These are phyloP conservation scores for Cyclotella atomus DNA, from an alignment of 108 stramenopile genomes.

Conservation along the genomic window DNA sequence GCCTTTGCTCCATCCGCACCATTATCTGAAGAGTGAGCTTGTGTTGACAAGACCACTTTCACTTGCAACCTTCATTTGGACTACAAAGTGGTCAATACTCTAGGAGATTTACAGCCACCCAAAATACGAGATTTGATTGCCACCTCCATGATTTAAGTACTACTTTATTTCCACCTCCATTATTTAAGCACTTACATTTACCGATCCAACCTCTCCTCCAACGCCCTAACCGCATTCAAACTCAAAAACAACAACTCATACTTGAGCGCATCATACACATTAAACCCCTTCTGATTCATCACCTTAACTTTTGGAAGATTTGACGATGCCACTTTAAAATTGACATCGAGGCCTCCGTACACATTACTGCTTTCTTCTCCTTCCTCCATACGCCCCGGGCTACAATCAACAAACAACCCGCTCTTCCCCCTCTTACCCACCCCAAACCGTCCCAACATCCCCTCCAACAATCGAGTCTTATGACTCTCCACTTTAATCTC, in stretches of 20 bases:
- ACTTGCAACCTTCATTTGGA: no score
- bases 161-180: no score
- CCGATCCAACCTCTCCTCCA: constrained; percentile 72
- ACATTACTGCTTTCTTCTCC: constrained; percentile 4
- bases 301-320: constrained; percentile 75
- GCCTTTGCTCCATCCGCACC: no score
- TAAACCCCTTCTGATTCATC: constrained; percentile 55
- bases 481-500: constrained; percentile 64
- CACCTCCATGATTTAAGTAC: no score
- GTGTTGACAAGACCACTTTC: no score
- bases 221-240: constrained; percentile 60
- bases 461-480: constrained; percentile 71
- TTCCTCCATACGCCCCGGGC: constrained; percentile 36
- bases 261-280: constrained; percentile 84
- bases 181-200: no score
- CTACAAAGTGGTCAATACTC: no score
- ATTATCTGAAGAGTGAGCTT: no score
- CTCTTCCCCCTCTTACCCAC: constrained; percentile 51
- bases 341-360: constrained; percentile 70
- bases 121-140: no score
- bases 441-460: constrained; percentile 52
- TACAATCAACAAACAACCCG: constrained; percentile 74
- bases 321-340: constrained; percentile 70
- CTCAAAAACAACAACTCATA: constrained; percentile 75
- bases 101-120: no score